phyloP scores from a whole-genome alignment of 1,284 basidiomycete genomes.

The Fistulinella cinereoalba region DNA sequence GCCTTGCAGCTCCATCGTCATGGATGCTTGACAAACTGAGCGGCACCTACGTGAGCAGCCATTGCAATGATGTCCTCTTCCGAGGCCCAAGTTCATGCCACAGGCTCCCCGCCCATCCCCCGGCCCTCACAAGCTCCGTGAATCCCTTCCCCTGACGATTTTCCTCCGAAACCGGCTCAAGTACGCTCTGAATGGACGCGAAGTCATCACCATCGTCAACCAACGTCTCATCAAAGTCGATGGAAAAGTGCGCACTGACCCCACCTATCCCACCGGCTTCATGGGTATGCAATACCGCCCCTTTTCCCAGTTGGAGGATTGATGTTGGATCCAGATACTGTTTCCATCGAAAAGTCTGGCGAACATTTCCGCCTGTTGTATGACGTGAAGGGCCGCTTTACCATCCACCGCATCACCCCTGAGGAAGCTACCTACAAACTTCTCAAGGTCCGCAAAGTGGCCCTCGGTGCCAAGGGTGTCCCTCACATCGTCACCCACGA shows the following conservation, averaged over 20 bases:
- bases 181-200: conserved; percentile 95
- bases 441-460: conserved; percentile 91
- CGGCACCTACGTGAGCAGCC: conserved; percentile 86
- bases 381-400: conserved; percentile 99
- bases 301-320: neutral
- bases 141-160: conserved; percentile 91
- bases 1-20: conserved; percentile 94
- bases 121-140: conserved; percentile 98
- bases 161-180: conserved; percentile 99
- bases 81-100: conserved; percentile 8
- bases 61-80: neutral
- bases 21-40: conserved; percentile 99
- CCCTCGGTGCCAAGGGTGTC: conserved; percentile 91
- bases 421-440: conserved; percentile 99
- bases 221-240: conserved; percentile 99
- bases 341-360: conserved; percentile 97
- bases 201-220: conserved; percentile 93
- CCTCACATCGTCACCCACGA: conserved; percentile 99
- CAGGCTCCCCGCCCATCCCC: conserved; percentile 95
- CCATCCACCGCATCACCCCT: conserved; percentile 98
- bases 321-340: conserved; percentile 66
- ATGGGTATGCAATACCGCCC: conserved; percentile 65
- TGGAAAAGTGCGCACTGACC: conserved; percentile 97
- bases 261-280: conserved; percentile 96
- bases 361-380: conserved; percentile 99